Conservation (phyloP, 352 stramenopile species). For the Aphanomyces stellatus region DNA sequence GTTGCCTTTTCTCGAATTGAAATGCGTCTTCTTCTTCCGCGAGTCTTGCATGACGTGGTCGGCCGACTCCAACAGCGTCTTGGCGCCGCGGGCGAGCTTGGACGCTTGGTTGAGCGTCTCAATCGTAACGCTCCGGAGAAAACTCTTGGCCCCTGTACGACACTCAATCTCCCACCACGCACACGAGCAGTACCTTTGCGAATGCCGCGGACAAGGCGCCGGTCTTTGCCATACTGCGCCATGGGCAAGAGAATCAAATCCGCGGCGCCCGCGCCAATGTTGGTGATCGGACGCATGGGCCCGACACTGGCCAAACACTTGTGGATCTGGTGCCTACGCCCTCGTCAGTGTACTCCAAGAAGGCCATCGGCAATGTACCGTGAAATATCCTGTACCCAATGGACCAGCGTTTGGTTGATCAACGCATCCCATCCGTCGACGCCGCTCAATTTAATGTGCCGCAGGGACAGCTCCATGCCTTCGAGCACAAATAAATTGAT, state of each 20-base stretch:
- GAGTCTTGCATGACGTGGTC: conserved; percentile 62
- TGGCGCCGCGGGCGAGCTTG: conserved; percentile 72
- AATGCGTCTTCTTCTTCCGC: conserved; percentile 12
- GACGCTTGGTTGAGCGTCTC: conserved; percentile 80
- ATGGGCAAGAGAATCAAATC: conserved; percentile 82
- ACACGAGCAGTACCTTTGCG: conserved; percentile 43
- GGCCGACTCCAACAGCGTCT: conserved; percentile 71
- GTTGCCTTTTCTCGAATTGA: conserved; percentile 16
- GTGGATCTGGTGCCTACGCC: conserved; percentile 59
- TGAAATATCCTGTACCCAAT: conserved; percentile 83
- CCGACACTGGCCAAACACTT: conserved; percentile 84
- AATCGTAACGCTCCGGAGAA: conserved; percentile 82
- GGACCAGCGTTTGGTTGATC: conserved; percentile 66
- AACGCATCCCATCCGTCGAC: conserved; percentile 68
- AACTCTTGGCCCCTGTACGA: conserved; percentile 66
- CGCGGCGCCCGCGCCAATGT: conserved; percentile 75
- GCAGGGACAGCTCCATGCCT: conserved; percentile 81
- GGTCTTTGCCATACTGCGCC: conserved; percentile 77
- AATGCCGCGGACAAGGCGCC: conserved; percentile 68
- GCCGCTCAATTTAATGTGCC: conserved; percentile 73
- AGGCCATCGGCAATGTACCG: conserved; percentile 22
- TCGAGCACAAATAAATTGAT: conserved; percentile 86
- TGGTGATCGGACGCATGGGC: conserved; percentile 73
- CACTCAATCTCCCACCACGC: too few relatives aligned
- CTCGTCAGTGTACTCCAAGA: neutral